Evolutionary conservation across 2,329 filamentous ascomycete species (phyloP).

Genomic region (Apiospora phragmitis): DNA sequence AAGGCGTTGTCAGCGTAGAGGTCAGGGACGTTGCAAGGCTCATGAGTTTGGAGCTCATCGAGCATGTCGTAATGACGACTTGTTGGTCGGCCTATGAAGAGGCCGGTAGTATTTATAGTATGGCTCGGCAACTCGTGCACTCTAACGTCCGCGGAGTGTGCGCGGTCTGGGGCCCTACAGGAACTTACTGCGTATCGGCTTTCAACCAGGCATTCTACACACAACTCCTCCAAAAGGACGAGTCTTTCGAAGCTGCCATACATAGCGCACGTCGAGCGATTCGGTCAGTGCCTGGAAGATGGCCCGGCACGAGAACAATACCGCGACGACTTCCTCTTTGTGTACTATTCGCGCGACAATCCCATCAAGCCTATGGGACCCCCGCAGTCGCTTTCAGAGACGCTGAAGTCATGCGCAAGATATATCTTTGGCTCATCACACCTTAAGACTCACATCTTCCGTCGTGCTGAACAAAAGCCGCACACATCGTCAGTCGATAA

Average conservation of each 20-base stretch:
- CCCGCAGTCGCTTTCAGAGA: not conserved
- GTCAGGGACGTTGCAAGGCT: not conserved
- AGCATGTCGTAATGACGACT: not conserved
- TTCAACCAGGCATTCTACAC: not conserved
- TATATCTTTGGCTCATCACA: not conserved
- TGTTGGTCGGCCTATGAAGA: constrained; percentile 3
- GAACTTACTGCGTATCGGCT: not conserved
- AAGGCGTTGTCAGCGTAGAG: not conserved
- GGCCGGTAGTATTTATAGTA: not conserved
- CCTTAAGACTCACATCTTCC: not conserved
- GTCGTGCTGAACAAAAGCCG: not conserved
- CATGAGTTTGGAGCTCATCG: not conserved
- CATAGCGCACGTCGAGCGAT: not conserved
- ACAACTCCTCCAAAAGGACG: not conserved
- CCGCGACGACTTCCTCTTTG: constrained; percentile 3
- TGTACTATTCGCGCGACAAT: constrained; percentile 1
- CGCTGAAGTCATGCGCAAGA: not conserved
- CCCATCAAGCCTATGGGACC: not conserved
- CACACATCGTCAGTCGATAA: not conserved
- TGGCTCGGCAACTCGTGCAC: not conserved
- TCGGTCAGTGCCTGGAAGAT: not conserved
- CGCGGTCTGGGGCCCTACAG: not conserved
- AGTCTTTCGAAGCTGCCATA: not conserved
- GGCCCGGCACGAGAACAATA: not conserved
- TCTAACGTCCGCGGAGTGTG: constrained; percentile 1